Evolutionary conservation across 176 grass and related monocot genomes (phyloP), one percentile per base, ranked within the genome.

Genomic region (Tillandsia leiboldiana): DNA sequence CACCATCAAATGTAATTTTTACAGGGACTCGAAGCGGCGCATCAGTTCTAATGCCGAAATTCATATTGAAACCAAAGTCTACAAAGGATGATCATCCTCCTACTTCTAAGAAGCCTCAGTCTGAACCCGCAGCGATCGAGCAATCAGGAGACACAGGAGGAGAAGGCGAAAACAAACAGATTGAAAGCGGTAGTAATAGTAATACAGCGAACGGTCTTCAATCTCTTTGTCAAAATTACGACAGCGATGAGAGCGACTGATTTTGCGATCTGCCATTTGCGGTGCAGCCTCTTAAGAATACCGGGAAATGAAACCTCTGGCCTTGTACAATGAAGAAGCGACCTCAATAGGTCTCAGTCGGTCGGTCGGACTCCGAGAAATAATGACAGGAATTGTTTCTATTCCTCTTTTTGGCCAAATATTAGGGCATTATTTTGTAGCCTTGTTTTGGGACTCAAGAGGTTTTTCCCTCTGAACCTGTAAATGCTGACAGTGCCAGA

Each of bases 191-290:
- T 9, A 9, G 56, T n/a, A 18, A 61, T 9, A 9, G 56, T n/a
- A 18, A 61, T 8, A 61, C 22, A 20, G n/a, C 15, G 22, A 61
- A 14, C 10, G 15, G 56, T 22, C 56, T 61, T 23, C 56, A 61
- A 23, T 61, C 56, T 61, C 56, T 61, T 23, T 61, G 13, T 20
- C 56, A 61, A 61, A 17, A 61, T 18, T 61, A 61, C n/a, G 22
- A 61, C 22, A 61, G 56, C 22, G 56, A 61, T 61, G 56, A 61
- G 56, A 61, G 56, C 22, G 56, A 61, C 17, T 61, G 56, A 61
- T 61, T 61, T 2, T 61, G 56, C 15, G 10, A 57, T 15, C 6
- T 42, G 7, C 33, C 33, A 24, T 24, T 24, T 53, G 51, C 6
- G 3, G 2, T 15, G 53, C 17, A 57, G 12, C 14, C 13, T 57